Evolutionary conservation across 345 rosid species (phyloP).

Genomic region (Aquilaria yunnanensis): DNA sequence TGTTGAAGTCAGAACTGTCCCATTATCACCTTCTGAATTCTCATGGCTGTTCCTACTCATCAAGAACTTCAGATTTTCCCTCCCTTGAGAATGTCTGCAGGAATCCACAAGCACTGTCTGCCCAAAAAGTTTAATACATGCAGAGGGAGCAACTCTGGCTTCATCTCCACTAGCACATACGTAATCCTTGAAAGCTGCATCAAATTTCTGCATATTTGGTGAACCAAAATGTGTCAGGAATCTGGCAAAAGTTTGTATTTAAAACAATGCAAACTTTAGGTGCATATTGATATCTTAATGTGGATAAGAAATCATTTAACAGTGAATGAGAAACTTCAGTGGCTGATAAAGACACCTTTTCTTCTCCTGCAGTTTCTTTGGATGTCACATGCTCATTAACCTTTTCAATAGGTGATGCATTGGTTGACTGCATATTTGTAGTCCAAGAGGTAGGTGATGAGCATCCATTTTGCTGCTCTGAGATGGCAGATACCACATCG

Average conservation of each 20-base stretch:
- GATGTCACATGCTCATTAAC: conserved; percentile 29
- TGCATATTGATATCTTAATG: conserved; percentile 12
- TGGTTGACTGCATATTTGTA: conserved; percentile 32
- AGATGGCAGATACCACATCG: conserved; percentile 22
- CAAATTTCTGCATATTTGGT: conserved; percentile 22
- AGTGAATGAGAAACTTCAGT: conserved; percentile 10
- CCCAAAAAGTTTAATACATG: conserved; percentile 69
- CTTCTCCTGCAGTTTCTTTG: conserved; percentile 22
- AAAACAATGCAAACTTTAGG: neutral
- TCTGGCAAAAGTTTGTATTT: neutral
- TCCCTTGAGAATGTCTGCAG: conserved; percentile 15
- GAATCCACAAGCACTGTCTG: conserved; percentile 42
- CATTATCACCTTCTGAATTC: conserved; percentile 12
- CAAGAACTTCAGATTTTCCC: conserved; percentile 3
- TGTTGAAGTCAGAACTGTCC: conserved; percentile 6
- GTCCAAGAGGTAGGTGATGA: conserved; percentile 57
- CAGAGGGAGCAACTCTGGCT: conserved; percentile 9
- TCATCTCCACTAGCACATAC: conserved; percentile 13
- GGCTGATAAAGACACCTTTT: conserved; percentile 18
- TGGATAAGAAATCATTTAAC: conserved; percentile 12
- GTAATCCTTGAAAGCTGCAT: conserved; percentile 16
- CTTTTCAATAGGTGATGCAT: conserved; percentile 18
- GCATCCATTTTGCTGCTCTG: conserved; percentile 43
- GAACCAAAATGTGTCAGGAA: neutral
- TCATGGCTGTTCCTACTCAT: conserved; percentile 10